Percentiles rank a stretch among this genome's conserved stretches.
Conservation (phyloP, 176 grass and related monocot species). For the Olyra latifolia region DNA sequence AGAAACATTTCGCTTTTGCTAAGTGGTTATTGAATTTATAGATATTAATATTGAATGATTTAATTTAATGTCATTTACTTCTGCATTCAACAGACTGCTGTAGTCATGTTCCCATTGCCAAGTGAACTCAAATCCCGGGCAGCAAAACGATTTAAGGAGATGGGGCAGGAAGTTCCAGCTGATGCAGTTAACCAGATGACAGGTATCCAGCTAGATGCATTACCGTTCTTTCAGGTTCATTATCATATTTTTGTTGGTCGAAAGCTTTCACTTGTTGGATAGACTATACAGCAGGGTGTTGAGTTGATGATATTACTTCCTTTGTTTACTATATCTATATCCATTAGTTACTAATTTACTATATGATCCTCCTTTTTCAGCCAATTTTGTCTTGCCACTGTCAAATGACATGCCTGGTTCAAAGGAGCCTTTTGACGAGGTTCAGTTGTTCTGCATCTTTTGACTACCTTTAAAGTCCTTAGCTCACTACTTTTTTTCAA, state of each 20-base stretch:
- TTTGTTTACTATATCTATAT: background rate
- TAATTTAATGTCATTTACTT: slow-evolving; percentile 16
- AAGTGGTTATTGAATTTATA: background rate
- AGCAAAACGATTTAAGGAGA: slow-evolving; percentile 48
- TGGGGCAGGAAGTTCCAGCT: slow-evolving; percentile 70
- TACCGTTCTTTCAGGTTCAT: background rate
- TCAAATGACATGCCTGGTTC: slow-evolving; percentile 55
- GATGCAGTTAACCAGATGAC: slow-evolving; percentile 67
- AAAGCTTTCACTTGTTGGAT: background rate
- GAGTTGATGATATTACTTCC: background rate
- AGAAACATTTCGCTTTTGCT: background rate
- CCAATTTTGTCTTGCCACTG: slow-evolving; percentile 61
- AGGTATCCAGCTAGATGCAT: slow-evolving; percentile 34
- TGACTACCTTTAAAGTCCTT: background rate
- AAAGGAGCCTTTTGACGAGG: slow-evolving; percentile 66
- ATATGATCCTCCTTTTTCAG: slow-evolving; percentile 44
- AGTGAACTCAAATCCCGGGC: slow-evolving; percentile 51
- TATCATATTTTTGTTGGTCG: background rate
- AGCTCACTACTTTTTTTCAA: slow-evolving; percentile 25
- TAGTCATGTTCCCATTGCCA: slow-evolving; percentile 50
- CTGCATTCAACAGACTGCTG: slow-evolving; percentile 47
- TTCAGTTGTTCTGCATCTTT: slow-evolving; percentile 17
- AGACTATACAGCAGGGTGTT: background rate
- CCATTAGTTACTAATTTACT: background rate
- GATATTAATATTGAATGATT: slow-evolving; percentile 5